Percentiles rank a stretch among this genome's conserved stretches.
These are phyloP conservation scores for Coemansia sp. DNA, from an alignment of 192 early-diverging fungal species.

Conservation along the genomic window DNA sequence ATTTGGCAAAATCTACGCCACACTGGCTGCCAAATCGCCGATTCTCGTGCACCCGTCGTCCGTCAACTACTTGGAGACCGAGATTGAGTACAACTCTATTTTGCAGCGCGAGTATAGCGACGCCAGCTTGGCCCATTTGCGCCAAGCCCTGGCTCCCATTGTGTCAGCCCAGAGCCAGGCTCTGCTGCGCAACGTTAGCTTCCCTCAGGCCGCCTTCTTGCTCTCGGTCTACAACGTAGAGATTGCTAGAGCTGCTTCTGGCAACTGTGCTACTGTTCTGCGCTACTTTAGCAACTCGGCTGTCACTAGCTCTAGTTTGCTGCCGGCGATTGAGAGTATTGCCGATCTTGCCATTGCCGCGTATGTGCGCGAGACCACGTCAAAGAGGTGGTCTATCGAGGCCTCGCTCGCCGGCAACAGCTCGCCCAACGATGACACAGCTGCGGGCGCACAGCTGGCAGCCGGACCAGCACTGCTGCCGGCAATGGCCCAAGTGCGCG, in stretches of 20 bases:
- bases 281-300: slow-evolving; percentile 87
- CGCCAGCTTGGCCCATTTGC: slow-evolving; percentile 51
- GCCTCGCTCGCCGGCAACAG: slow-evolving; percentile 26
- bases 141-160: slow-evolving; percentile 40
- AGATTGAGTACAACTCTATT: slow-evolving; percentile 85
- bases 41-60: slow-evolving; percentile 71
- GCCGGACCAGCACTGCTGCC: slow-evolving; percentile 13
- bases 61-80: slow-evolving; percentile 80
- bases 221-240: slow-evolving; percentile 86
- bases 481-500: slow-evolving; percentile 58
- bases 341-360: slow-evolving; percentile 60
- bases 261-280: slow-evolving; percentile 71
- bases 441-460: neutral
- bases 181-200: slow-evolving; percentile 67
- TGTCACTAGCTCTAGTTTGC: slow-evolving; percentile 73
- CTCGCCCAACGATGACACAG: slow-evolving; percentile 17
- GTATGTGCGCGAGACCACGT: slow-evolving; percentile 47
- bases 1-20: slow-evolving; percentile 67
- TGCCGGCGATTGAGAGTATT: slow-evolving; percentile 75
- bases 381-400: slow-evolving; percentile 36
- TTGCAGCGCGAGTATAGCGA: slow-evolving; percentile 59
- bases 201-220: slow-evolving; percentile 77
- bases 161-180: slow-evolving; percentile 61
- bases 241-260: slow-evolving; percentile 67
- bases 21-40: slow-evolving; percentile 85